Evolutionary conservation across 768 basidiomycete species (phyloP).

Genomic region (Tephrocybe sp.): DNA sequence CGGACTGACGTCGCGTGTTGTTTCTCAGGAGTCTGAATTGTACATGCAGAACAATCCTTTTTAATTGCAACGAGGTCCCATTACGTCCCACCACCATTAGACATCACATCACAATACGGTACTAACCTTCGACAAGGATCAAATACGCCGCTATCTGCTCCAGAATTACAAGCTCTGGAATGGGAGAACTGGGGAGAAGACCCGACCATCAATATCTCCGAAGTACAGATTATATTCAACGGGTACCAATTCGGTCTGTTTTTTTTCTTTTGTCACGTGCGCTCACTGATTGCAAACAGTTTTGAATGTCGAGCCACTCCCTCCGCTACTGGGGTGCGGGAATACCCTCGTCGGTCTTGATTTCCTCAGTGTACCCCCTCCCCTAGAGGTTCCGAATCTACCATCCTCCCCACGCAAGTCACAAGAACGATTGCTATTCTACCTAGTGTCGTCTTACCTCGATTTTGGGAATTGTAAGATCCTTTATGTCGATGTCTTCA

Average conservation of each 20-base stretch:
- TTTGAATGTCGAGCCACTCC: conserved; percentile 42
- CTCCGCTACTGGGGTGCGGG: conserved; percentile 39
- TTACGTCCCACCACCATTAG: conserved; percentile 38
- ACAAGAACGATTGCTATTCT: conserved; percentile 34
- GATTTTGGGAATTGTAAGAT: conserved; percentile 63
- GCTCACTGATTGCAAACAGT: conserved; percentile 26
- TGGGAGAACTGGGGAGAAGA: conserved; percentile 66
- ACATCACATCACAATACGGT: conserved; percentile 28
- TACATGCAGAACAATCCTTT: conserved; percentile 49
- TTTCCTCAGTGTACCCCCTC: conserved; percentile 39
- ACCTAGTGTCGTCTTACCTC: conserved; percentile 53
- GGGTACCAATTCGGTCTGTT: conserved; percentile 42
- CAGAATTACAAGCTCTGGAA: conserved; percentile 29
- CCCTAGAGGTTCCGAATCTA: conserved; percentile 3
- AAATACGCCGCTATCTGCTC: conserved; percentile 19
- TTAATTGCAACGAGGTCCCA: conserved; percentile 64
- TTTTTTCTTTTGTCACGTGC: neutral
- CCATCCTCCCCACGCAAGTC: conserved; percentile 16
- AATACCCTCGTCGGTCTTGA: conserved; percentile 40
- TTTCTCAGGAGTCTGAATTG: neutral
- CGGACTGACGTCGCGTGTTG: neutral
- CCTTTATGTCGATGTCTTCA: neutral
- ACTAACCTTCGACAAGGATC: conserved; percentile 36
- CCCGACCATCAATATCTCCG: conserved; percentile 56
- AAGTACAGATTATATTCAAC: conserved; percentile 54